Evolutionary conservation across 2,329 filamentous ascomycete genomes (phyloP).

Genomic region (Westerdykella sp.): DNA sequence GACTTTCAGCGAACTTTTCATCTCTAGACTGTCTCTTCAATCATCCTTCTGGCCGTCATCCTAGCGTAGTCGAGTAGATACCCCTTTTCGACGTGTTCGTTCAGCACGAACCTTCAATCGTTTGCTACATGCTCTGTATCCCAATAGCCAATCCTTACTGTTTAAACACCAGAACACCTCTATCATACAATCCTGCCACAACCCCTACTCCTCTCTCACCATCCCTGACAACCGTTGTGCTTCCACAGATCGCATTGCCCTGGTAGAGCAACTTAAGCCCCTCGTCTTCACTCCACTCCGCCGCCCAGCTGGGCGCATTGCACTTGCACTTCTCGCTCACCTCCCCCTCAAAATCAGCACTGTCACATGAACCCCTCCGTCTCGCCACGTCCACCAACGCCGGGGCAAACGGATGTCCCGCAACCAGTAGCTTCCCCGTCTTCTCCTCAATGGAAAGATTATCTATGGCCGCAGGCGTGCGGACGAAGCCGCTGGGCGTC

Average conservation of each 20-base stretch:
- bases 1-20: no score
- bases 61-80: no score
- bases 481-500: slow-evolving; percentile 6
- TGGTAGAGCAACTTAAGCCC: slow-evolving; percentile 35
- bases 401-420: slow-evolving; percentile 38
- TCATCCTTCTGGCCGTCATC: no score
- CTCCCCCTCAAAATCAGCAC: slow-evolving; percentile 13
- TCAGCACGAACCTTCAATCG: no score
- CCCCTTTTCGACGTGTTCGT: no score
- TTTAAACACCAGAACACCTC: slow-evolving; percentile 35
- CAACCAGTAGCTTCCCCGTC: slow-evolving; percentile 35
- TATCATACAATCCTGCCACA: slow-evolving; percentile 38
- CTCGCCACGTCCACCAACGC: slow-evolving; percentile 19
- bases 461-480: slow-evolving; percentile 33
- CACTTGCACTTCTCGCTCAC: slow-evolving; percentile 17
- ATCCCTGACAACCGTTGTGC: slow-evolving; percentile 37
- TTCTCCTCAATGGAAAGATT: slow-evolving; percentile 36
- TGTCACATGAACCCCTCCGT: slow-evolving; percentile 10
- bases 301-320: slow-evolving; percentile 33
- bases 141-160: slow-evolving; percentile 6
- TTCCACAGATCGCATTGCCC: slow-evolving; percentile 33
- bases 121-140: no score
- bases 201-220: slow-evolving; percentile 29
- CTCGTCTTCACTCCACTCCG: slow-evolving; percentile 34
- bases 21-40: no score